Conservation (phyloP, 192 early-diverging fungal genomes). For the Coemansia sp. region DNA sequence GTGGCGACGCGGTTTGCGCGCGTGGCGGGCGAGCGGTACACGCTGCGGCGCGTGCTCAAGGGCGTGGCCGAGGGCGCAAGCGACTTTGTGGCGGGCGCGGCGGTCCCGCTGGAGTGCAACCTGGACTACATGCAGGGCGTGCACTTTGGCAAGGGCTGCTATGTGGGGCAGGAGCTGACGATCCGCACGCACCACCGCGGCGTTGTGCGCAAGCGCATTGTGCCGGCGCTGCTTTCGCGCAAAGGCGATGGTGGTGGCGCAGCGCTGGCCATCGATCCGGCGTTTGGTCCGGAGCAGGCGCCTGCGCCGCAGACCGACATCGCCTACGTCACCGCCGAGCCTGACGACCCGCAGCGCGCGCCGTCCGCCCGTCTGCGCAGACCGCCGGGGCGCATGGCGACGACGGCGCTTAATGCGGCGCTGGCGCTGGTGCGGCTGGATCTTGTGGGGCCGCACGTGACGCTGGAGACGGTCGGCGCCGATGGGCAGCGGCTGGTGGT, state of each 20-base stretch:
- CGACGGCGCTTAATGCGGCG: conserved; percentile 73
- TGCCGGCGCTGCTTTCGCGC: conserved; percentile 63
- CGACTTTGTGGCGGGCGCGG: conserved; percentile 69
- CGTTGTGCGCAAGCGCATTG: conserved; percentile 86
- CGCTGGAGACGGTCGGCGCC: conserved; percentile 25
- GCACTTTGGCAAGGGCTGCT: conserved; percentile 97
- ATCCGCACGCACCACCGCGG: conserved; percentile 96
- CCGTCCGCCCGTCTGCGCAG: conserved; percentile 28
- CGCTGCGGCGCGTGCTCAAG: conserved; percentile 73
- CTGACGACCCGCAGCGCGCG: conserved; percentile 19
- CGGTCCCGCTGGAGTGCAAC: conserved; percentile 89
- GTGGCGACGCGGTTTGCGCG: conserved; percentile 60
- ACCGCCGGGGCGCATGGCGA: conserved; percentile 67
- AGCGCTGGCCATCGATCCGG: conserved; percentile 17
- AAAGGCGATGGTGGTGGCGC: conserved; percentile 9
- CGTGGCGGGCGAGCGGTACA: conserved; percentile 62
- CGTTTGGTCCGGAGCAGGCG: conserved; percentile 3
- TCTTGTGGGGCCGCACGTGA: conserved; percentile 44
- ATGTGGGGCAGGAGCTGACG: conserved; percentile 97
- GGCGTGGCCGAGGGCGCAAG: conserved; percentile 89
- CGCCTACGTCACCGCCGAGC: conserved; percentile 31
- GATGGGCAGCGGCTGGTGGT: conserved; percentile 26
- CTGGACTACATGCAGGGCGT: conserved; percentile 92
- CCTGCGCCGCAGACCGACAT: conserved; percentile 28
- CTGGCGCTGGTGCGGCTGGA: conserved; percentile 87